A percentile compares a stretch with the other conserved stretches of the same genome.
Evolutionary conservation across 2,329 filamentous ascomycete genomes (phyloP).

Genomic region (Cytospora piceicola): DNA sequence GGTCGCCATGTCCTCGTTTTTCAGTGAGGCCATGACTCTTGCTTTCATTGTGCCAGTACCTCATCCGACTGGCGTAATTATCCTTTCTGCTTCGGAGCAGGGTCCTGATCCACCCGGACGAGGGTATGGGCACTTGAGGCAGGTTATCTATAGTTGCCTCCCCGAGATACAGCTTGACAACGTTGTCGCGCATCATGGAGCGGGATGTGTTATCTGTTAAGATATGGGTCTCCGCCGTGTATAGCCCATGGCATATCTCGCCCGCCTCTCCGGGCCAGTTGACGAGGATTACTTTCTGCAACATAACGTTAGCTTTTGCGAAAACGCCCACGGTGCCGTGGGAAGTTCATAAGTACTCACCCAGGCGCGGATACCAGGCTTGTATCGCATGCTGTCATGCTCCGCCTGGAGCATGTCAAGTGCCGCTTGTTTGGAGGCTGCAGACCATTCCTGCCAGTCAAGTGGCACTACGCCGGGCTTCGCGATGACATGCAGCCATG

Average conservation of each 20-base stretch:
- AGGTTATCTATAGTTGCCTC: conserved; percentile 3
- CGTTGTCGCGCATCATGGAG: conserved; percentile 15
- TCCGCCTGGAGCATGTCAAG: conserved; percentile 9
- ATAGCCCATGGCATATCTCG: not conserved
- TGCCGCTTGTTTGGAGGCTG: conserved; percentile 1
- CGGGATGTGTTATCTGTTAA: conserved; percentile 15
- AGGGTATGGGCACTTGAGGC: conserved; percentile 9
- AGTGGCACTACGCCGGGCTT: not conserved
- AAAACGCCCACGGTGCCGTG: not conserved
- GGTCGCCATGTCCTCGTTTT: not conserved
- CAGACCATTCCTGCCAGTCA: conserved; percentile 16
- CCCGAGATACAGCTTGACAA: conserved; percentile 12
- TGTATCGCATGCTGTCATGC: conserved; percentile 5
- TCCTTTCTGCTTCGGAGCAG: not conserved
- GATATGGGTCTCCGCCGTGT: not conserved
- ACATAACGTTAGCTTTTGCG: not conserved
- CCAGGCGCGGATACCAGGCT: conserved; percentile 7
- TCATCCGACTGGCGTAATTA: not conserved
- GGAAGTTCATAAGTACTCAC: not conserved
- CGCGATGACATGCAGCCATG: conserved; percentile 13
- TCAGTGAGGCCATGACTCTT: conserved; percentile 1
- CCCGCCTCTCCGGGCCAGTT: not conserved
- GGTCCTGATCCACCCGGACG: not conserved
- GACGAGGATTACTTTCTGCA: conserved; percentile 9
- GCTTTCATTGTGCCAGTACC: conserved; percentile 6